Evolutionary conservation across 352 stramenopile genomes (phyloP), one percentile per base, ranked within the genome.

Genomic region (Globisporangium heterothallicum): DNA sequence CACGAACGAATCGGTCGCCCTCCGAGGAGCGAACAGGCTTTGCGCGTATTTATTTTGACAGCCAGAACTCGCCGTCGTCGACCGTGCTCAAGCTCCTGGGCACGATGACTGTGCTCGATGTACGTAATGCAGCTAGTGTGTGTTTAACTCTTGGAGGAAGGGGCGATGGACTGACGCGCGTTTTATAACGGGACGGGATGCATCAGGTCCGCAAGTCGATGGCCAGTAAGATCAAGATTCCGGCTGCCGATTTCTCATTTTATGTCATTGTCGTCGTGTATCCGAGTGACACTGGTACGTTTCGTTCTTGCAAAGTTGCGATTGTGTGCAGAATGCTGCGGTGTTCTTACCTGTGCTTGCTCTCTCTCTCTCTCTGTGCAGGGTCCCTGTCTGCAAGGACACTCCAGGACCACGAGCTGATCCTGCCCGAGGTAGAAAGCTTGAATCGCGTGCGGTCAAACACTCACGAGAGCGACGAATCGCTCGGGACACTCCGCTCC

Each of bases 231-330:
- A 84, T 93, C 57, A 86, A 88, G 50, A 84, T 93, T 55, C 74
- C 68, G 7, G 3, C 57, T 25, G 53, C 59, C 2, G 74, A 91
- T 42, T 86, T 91, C 42, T 65, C 62, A 7, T 84, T 82, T 60
- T 91, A 87, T 55, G 80, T 84, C 12, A 87, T 93, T 45, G 73
- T 93, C 6, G 77, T 90, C 35, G 76, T 93, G 14, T 93, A 84
- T 51, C 74, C 80, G 22, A 88, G 70, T 41, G 74, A 88, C 44
- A 63, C 52, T 3, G 49, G 65, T 64, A 34, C 16, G 42, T 35
- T 40, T 6, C 1, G 14, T 29, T 24, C 34, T 61, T 40, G 51
- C 22, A 46, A 46, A 6, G 7, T 46, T 13, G 3, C 6, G 14
- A n/a, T 18, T 38, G 32, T 18, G 12, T n/a, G n/a, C n/a, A n/a